Percentiles rank a stretch among this genome's conserved stretches.
Conservation (phyloP, 257 asterid species). For the Fraxinus quadrangulata region DNA sequence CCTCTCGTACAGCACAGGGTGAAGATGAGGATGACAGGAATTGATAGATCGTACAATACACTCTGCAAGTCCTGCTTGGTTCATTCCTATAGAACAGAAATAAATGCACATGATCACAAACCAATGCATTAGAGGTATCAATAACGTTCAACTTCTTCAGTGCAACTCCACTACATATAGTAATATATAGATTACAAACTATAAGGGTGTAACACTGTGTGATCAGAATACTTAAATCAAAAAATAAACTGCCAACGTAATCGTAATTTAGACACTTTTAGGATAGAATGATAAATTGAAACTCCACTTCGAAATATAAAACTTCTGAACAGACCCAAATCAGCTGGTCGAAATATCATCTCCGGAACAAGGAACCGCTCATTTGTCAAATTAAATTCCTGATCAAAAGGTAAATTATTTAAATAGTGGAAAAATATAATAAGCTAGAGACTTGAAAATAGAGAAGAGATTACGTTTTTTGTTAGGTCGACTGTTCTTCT, state of each 20-base stretch:
- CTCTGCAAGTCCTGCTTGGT: conserved; percentile 96
- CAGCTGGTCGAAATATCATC: conserved; percentile 96
- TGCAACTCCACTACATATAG: conserved; percentile 13
- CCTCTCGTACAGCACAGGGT: conserved; percentile 94
- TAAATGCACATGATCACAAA: no score
- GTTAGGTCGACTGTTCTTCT: conserved; percentile 57
- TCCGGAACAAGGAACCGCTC: conserved; percentile 96
- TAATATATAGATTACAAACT: background rate
- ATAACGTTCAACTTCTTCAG: background rate
- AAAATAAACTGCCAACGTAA: background rate
- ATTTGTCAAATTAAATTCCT: conserved; percentile 91
- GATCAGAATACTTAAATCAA: background rate
- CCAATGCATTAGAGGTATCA: conserved; percentile 15
- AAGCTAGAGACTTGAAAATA: conserved; percentile 9
- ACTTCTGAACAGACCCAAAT: conserved; percentile 61
- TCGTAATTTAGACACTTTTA: background rate
- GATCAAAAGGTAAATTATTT: conserved; percentile 27
- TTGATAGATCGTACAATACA: conserved; percentile 84
- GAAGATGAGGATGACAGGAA: conserved; percentile 90
- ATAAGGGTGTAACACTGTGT: background rate
- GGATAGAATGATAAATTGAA: background rate
- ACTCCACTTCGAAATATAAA: conserved; percentile 17
- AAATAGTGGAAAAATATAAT: conserved; percentile 14
- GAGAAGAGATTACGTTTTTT: conserved; percentile 54
- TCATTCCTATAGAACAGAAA: conserved; percentile 65